Evolutionary conservation across 1,139 yeast genomes (phyloP), one percentile per base, ranked within the genome.

Genomic region (Hyphopichia pseudoburtonii): DNA sequence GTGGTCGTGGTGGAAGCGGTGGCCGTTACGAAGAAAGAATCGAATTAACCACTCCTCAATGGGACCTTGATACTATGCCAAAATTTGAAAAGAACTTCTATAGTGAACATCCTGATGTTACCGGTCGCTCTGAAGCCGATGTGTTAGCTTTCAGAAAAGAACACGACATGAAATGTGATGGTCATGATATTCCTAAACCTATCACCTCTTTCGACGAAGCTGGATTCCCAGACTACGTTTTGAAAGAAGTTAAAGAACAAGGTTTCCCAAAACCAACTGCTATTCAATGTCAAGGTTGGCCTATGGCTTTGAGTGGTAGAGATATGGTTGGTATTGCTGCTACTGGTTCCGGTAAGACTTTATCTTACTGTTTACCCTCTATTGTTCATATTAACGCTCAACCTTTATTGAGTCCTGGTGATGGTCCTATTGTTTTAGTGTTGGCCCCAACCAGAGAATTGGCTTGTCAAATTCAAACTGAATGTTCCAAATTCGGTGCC

Each of bases 261-360:
- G 97, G 97, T 43, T 92, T 92, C 73, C 94, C 85, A 42, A 80
- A 74, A 48, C 98, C 98, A 54, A 92, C 98, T 41, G 88, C 88
- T 48, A 92, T 92, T 61, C 98, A 92, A 73, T 87, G 96, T 66
- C 98, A 94, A 73, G 98, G 98, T 71, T 92, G 98, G 98, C 98
- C 98, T 46, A 92, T 92, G 98, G 98, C 98, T 60, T 76, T 90
- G 46, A 82, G 92, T 56, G 98, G 98, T 73, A 86, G 97, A 71
- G 97, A 92, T 66, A 87, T 92, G 90, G 85, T 92, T 66, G 98
- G 98, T 76, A 86, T 92, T 64, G 97, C 98, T 42, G 85, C 96
- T 51, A 92, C 98, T 52, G 98, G 98, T 70, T 89, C 97, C 40
- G 98, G 98, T 76, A 92, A 92, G 76, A 92, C 98, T 46, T 77